Evolutionary conservation across 495 filamentous ascomycete genomes (phyloP).

Genomic region (Chaetomium tenue): DNA sequence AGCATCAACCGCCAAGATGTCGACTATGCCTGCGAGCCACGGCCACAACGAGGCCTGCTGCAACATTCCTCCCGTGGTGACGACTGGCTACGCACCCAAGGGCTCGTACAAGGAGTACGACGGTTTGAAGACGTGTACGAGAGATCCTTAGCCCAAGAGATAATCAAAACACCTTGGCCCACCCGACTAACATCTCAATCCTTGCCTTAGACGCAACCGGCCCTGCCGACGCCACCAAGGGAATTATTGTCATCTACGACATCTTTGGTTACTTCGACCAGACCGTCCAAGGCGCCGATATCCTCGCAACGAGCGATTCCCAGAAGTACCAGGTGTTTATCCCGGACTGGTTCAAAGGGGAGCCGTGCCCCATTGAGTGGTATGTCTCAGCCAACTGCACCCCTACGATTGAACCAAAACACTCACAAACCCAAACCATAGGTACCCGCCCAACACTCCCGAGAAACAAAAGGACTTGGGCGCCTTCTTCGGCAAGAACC

Average conservation of each 20-base stretch:
- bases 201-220: conserved; percentile 59
- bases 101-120: conserved; percentile 63
- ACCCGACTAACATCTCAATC: neutral
- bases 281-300: conserved; percentile 68
- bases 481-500: conserved; percentile 70
- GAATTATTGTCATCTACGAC: conserved; percentile 63
- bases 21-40: conserved; percentile 50
- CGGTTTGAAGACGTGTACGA: conserved; percentile 65
- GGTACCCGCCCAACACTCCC: conserved; percentile 74
- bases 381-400: conserved; percentile 22
- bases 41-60: conserved; percentile 63
- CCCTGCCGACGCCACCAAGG: conserved; percentile 55
- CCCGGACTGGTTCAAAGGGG: conserved; percentile 66
- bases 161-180: too few relatives aligned
- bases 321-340: conserved; percentile 64
- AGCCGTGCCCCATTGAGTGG: conserved; percentile 55
- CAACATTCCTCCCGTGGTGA: conserved; percentile 66
- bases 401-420: neutral
- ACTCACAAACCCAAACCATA: neutral
- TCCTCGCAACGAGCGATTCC: conserved; percentile 57
- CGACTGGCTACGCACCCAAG: conserved; percentile 61
- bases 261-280: conserved; percentile 73
- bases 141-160: neutral
- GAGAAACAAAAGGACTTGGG: conserved; percentile 76
- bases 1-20: conserved; percentile 43